Base-by-base conservation (phyloP, 331 rosid genomes). In the Malus hybrid region DNA sequence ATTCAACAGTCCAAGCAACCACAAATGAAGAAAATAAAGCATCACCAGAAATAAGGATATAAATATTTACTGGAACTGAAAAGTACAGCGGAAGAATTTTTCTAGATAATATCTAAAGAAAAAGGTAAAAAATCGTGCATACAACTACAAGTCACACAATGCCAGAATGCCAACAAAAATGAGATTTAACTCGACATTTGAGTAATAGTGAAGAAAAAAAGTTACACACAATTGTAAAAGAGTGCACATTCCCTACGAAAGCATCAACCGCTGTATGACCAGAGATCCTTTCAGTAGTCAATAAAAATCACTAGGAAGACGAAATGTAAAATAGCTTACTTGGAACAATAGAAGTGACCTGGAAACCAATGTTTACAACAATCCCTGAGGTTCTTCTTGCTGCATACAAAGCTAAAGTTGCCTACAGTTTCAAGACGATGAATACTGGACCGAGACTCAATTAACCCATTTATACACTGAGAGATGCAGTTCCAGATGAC, bases 321-420 rank as follows among this genome's bases (percentile, higher is more conserved):
- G 8, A 79, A 70, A 9, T 64, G 48, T 6, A 70, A 28, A 33
- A 65, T 7, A 20, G 82, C 93, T 83, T 93, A 93, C 97, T 90
- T 73, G 96, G 97, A 79, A 93, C 96, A 69, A 90, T 12, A 63
- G 96, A 87, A 50, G 94, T 93, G 73, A 79, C 93, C 76, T 93
- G n/a, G n/a, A n/a, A n/a, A n/a, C n/a, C n/a, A n/a, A n/a, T n/a
- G n/a, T n/a, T n/a, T n/a, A n/a, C n/a, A 76, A 77, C 98, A 80
- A 93, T 93, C 44, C 98, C 96, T 65, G 98, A 90, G 62, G 89
- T 88, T 78, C 85, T 84, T 79, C 84, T 85, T 0, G 96, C 98
- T 57, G 98, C 93, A 72, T 86, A 88, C 73, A 93, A 83, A 71
- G 97, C 91, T 80, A 93, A 85, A 80, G 85, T 87, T 57, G 93